Conservation (phyloP, 352 stramenopile species). For the Pythium sp. region DNA sequence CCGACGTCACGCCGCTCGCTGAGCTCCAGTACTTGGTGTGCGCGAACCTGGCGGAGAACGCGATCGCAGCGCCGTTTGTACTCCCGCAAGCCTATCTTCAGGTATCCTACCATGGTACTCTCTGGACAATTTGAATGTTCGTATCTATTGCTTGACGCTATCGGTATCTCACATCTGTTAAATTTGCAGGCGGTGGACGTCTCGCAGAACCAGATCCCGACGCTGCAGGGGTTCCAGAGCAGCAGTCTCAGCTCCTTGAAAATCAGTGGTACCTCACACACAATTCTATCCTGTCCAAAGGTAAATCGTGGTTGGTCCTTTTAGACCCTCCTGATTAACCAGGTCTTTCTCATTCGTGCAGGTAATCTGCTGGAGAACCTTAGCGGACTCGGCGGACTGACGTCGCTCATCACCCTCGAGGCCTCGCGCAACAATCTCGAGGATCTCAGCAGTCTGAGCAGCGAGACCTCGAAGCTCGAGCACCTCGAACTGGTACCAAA, state of each 20-base stretch:
- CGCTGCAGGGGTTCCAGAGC: conserved; percentile 50
- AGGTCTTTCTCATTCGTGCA: conserved; percentile 13
- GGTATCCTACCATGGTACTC: conserved; percentile 18
- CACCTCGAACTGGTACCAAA: conserved; percentile 31
- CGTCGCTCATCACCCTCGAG: conserved; percentile 53
- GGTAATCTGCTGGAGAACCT: conserved; percentile 55
- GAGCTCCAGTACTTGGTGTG: conserved; percentile 61
- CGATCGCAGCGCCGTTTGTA: conserved; percentile 26
- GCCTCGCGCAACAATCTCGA: conserved; percentile 50
- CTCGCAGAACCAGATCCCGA: conserved; percentile 65
- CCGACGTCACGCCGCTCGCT: conserved; percentile 40
- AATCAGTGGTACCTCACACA: conserved; percentile 41
- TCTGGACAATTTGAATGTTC: not conserved
- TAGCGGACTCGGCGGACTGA: conserved; percentile 38
- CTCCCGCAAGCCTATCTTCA: conserved; percentile 64
- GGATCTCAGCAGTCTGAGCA: conserved; percentile 35
- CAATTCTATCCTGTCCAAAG: not conserved
- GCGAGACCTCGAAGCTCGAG: conserved; percentile 48
- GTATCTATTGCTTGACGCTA: not conserved
- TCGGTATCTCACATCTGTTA: not conserved
- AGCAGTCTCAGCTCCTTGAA: conserved; percentile 52
- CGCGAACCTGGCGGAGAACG: conserved; percentile 60
- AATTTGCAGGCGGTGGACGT: conserved; percentile 48
- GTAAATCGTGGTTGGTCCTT: not conserved
- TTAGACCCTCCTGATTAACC: not conserved